Conservation (phyloP, 225 moss, liverwort and hornwort species). For the Neckera pumila region DNA sequence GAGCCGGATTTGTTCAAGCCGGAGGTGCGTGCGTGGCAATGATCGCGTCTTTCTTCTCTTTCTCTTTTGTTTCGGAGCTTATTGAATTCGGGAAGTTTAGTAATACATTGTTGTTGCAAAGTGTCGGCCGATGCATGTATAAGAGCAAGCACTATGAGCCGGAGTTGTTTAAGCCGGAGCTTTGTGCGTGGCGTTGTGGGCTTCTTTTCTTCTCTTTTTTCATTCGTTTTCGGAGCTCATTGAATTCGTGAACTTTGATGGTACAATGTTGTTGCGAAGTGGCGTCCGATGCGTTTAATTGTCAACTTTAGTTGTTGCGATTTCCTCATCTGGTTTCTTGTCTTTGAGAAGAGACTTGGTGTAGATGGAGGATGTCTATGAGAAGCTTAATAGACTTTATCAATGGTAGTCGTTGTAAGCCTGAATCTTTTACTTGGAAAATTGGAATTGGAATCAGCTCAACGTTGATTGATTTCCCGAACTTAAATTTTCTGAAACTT, state of each 20-base stretch:
- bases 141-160: constrained; percentile 19
- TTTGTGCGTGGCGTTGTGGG: not conserved
- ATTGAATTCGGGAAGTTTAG: not conserved
- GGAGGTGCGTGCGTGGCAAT: constrained; percentile 12
- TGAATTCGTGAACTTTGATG: not conserved
- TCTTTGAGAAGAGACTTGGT: not conserved
- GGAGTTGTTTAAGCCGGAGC: constrained; percentile 18
- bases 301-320: not conserved
- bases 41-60: not conserved
- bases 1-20: constrained; percentile 33
- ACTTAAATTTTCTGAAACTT: not conserved
- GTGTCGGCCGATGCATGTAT: not conserved
- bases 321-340: not conserved
- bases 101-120: not conserved
- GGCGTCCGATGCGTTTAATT: not conserved
- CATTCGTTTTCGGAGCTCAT: not conserved
- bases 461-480: not conserved
- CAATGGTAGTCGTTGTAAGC: not conserved
- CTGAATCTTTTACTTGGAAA: not conserved
- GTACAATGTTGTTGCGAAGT: not conserved
- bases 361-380: not conserved
- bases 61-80: not conserved
- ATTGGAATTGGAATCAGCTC: not conserved
- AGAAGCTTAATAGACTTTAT: not conserved
- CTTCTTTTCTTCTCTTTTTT: not conserved